phyloP scores from a whole-genome alignment of 1,284 basidiomycete genomes.

The Nidula niveotomentosa region DNA sequence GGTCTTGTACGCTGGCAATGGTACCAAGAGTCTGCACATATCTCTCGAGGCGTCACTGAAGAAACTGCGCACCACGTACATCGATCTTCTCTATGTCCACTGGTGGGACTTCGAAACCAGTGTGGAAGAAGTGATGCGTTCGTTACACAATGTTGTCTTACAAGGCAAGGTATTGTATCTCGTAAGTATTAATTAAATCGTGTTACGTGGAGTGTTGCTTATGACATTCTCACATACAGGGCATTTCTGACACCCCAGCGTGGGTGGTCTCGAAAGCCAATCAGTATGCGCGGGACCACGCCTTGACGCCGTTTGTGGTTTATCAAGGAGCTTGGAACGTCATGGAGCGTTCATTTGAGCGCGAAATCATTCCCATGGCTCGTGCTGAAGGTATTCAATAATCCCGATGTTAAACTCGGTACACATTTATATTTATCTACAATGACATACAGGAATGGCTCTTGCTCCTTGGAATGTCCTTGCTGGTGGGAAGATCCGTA shows the following conservation, averaged over 20 bases:
- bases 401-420: not conserved
- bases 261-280: constrained; percentile 40
- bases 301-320: constrained; percentile 44
- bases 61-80: constrained; percentile 51
- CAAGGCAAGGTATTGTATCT: constrained; percentile 47
- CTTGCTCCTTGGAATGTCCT: constrained; percentile 33
- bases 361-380: constrained; percentile 51
- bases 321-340: constrained; percentile 28
- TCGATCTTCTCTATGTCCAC: constrained; percentile 34
- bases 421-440: not conserved
- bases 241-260: constrained; percentile 36
- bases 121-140: constrained; percentile 51
- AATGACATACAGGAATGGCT: constrained; percentile 29
- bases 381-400: constrained; percentile 21
- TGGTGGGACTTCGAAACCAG: constrained; percentile 39
- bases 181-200: constrained; percentile 14
- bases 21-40: constrained; percentile 12
- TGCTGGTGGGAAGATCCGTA: constrained; percentile 35
- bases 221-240: constrained; percentile 14
- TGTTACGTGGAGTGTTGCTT: not conserved
- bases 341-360: constrained; percentile 38
- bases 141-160: constrained; percentile 38
- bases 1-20: too few relatives aligned
- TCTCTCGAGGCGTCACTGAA: constrained; percentile 43
- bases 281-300: constrained; percentile 17